phyloP scores from a whole-genome alignment of 179 eudicot genomes.

The Gypsophila paniculata region DNA sequence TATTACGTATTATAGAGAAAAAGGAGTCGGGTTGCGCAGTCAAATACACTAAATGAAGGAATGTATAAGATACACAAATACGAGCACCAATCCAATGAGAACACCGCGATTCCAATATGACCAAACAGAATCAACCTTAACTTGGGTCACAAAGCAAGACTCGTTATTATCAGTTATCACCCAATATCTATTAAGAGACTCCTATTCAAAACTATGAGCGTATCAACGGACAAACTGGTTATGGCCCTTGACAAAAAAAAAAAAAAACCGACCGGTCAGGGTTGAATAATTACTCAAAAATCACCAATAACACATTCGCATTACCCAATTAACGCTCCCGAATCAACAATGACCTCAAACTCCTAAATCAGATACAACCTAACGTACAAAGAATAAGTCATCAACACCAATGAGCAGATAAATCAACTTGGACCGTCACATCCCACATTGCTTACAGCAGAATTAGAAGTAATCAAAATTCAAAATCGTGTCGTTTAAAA shows the following conservation, averaged over 20 bases:
- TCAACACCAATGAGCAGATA: background rate
- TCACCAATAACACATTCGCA: background rate
- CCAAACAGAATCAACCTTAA: no score
- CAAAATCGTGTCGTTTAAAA: background rate
- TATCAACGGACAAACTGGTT: background rate
- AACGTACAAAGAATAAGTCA: background rate
- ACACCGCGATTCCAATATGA: no score
- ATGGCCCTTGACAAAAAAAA: background rate
- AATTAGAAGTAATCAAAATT: background rate
- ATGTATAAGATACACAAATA: no score
- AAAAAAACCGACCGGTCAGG: background rate
- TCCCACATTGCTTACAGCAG: background rate
- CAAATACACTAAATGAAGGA: no score
- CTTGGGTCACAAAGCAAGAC: no score
- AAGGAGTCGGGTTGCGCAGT: background rate
- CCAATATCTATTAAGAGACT: no score
- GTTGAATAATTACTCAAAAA: background rate
- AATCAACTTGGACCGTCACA: background rate
- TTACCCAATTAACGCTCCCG: background rate
- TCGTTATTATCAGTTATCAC: no score
- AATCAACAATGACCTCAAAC: background rate
- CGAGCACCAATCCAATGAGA: background rate
- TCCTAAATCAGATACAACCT: background rate
- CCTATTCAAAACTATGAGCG: background rate
- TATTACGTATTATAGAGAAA: no score